Evolutionary conservation across 1,284 basidiomycete genomes (phyloP).

Genomic region (Malassezia slooffiae): DNA sequence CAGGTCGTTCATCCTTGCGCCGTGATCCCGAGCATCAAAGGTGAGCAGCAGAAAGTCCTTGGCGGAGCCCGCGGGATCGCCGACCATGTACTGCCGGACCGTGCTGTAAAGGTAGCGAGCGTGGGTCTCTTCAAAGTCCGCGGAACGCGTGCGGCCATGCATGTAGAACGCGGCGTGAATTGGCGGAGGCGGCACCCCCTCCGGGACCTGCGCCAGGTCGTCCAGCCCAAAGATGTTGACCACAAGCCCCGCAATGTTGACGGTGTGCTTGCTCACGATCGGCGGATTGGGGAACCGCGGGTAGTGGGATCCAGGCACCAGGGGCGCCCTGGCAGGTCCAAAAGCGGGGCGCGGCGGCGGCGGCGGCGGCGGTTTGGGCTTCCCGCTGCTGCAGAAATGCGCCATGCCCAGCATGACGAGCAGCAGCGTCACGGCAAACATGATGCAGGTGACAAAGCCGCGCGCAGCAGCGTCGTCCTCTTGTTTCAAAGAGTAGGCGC

Average conservation of each 20-base stretch:
- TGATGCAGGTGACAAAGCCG: too few relatives aligned
- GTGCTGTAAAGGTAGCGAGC: slow-evolving; percentile 11
- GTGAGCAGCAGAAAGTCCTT: slow-evolving; percentile 29
- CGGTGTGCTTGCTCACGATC: slow-evolving; percentile 1
- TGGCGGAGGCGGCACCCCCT: too few relatives aligned
- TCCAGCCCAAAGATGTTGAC: slow-evolving; percentile 35
- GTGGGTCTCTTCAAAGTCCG: slow-evolving; percentile 15
- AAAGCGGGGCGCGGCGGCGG: neutral
- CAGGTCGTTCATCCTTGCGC: slow-evolving; percentile 33
- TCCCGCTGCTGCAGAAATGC: too few relatives aligned
- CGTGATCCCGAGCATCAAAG: slow-evolving; percentile 47
- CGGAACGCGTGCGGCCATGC: slow-evolving; percentile 16
- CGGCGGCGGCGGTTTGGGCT: neutral
- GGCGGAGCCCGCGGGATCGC: neutral
- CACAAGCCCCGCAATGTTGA: slow-evolving; percentile 33
- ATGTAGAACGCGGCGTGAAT: slow-evolving; percentile 14
- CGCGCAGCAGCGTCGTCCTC: too few relatives aligned
- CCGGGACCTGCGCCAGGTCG: slow-evolving; percentile 26
- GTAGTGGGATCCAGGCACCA: too few relatives aligned
- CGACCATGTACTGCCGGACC: neutral
- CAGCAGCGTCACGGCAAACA: too few relatives aligned
- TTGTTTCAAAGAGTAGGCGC: too few relatives aligned
- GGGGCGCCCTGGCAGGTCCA: too few relatives aligned
- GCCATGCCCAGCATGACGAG: too few relatives aligned
- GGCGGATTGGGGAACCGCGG: too few relatives aligned